Conservation (phyloP, 139 green algal species). For the Coccomyxa sp. region DNA sequence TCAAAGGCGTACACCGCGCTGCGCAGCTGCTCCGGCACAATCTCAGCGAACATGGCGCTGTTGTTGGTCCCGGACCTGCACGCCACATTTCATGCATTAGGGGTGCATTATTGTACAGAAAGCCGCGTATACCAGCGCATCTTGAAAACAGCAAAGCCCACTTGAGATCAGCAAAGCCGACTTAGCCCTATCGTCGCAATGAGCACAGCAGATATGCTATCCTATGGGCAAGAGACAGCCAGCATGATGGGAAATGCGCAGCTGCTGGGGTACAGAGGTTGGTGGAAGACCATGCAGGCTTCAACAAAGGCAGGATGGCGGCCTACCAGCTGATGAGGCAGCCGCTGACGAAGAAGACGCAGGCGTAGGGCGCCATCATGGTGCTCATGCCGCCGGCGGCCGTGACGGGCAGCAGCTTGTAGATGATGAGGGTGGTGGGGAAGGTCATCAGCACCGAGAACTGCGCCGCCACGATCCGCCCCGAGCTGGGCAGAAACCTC, state of each 20-base stretch:
- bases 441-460: conserved; percentile 47
- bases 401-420: conserved; percentile 16
- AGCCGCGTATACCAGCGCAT: no score
- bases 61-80: conserved; percentile 66
- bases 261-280: not conserved
- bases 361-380: conserved; percentile 33
- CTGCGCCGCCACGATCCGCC: conserved; percentile 50
- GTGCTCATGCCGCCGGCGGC: not conserved
- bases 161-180: no score
- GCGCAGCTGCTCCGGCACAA: conserved; percentile 70
- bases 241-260: not conserved
- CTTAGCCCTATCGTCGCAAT: no score
- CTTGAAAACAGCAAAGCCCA: no score
- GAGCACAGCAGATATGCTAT: not conserved
- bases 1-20: conserved; percentile 80
- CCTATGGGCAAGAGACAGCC: not conserved
- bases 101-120: no score
- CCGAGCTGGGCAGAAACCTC: conserved; percentile 30
- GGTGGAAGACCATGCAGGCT: not conserved
- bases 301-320: no score
- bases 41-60: conserved; percentile 80
- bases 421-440: conserved; percentile 51
- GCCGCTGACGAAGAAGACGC: conserved; percentile 58
- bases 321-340: conserved; percentile 62
- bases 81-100: no score